Evolutionary conservation across 371 early-diverging fungal genomes (phyloP), one percentile per base, ranked within the genome.

Genomic region (Mortierella sp.): DNA sequence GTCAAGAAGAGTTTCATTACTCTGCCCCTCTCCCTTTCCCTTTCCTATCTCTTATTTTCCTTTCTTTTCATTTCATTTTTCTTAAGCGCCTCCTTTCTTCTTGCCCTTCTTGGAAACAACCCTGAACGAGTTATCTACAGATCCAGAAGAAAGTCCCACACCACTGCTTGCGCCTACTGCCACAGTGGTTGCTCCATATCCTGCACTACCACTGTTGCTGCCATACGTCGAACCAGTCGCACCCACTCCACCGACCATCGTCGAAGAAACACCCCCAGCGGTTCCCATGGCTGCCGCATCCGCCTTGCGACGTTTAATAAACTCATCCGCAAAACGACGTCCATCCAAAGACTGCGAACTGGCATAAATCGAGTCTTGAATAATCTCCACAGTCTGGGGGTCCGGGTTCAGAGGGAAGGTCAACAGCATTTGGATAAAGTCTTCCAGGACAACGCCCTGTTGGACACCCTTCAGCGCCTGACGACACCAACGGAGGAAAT

Each of bases 281-380:
- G 68, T 37, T 4, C 29, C 68, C 70, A 62, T 45, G 23, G 75
- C 72, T 29, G 84, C 83, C 50, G 90, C 88, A 82, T 95, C 95
- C 4, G 89, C 91, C 74, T 90, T 90, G 72, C 94, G 88, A 43
- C 92, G 88, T 69, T 89, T 90, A 77, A 92, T 89, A 70, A 93
- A 95, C 75, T 94, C 95, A 18, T 90, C 87, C 19, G 93, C 91
- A 81, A 95, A 95, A 21, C 90, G 88, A 37, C 91, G 89, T 30
- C 93, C 92, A 68, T 94, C 92, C 68, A 93, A 84, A n/a, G 86
- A 84, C 45, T 87, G 76, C 0, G 93, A 92, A 69, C 90, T 86
- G 45, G 92, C 92, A 76, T 94, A 93, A 57, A 94, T 85, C 59
- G 90, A 89, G 68, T 95, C 95, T 50, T 92, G 88, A 52, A 95